Evolutionary conservation across 2,329 filamentous ascomycete species (phyloP).

Genomic region (Aspergillus ibericus): DNA sequence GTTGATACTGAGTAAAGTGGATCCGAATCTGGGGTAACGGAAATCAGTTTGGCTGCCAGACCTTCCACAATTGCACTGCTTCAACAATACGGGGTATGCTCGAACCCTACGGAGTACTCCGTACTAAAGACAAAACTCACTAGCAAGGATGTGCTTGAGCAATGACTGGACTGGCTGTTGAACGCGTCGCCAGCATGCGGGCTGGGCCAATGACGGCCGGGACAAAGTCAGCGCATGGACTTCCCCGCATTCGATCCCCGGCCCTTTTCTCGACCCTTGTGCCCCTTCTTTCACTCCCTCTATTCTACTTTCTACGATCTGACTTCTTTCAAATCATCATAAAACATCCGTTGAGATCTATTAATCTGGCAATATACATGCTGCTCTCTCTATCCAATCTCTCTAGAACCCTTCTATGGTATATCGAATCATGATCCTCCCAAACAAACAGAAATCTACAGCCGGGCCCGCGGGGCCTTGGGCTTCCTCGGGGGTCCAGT

Average conservation of each 20-base stretch:
- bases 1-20: no score
- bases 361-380: not conserved
- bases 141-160: not conserved
- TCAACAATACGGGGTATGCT: not conserved
- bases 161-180: not conserved
- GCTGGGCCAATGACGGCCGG: slow-evolving; percentile 3
- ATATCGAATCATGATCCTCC: slow-evolving; percentile 1
- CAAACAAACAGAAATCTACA: slow-evolving; percentile 21
- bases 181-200: not conserved
- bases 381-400: slow-evolving; percentile 8
- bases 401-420: slow-evolving; percentile 1
- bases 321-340: not conserved
- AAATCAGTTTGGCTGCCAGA: no score
- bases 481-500: slow-evolving; percentile 26
- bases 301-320: not conserved
- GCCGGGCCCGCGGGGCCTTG: slow-evolving; percentile 25
- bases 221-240: slow-evolving; percentile 6
- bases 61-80: not conserved
- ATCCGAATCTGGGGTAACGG: no score
- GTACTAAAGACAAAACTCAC: not conserved
- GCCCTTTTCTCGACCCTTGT: not conserved
- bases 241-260: slow-evolving; percentile 12
- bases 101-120: not conserved
- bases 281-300: not conserved
- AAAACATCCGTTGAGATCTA: slow-evolving; percentile 5